These are phyloP conservation scores for Naegleria fowleri DNA, from an alignment of 208 protist species.

Conservation along the genomic window DNA sequence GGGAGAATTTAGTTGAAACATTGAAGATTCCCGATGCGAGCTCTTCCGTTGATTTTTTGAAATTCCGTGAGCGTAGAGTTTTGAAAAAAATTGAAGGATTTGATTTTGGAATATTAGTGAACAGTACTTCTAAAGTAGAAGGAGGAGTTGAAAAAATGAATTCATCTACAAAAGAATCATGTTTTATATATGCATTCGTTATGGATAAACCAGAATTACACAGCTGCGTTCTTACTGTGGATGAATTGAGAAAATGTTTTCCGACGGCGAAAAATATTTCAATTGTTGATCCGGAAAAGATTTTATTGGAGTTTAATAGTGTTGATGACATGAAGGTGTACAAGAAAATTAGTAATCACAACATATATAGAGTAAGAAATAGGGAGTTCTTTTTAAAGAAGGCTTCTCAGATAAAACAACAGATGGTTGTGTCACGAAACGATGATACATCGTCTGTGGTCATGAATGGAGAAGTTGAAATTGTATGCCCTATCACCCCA, in stretches of 20 bases:
- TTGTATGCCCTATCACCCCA: neutral
- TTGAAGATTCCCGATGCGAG: neutral
- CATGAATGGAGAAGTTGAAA: too few relatives aligned
- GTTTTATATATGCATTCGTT: neutral
- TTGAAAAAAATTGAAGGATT: neutral
- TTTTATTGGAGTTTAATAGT: neutral
- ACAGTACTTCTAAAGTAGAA: neutral
- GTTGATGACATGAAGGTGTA: neutral
- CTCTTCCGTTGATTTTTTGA: neutral
- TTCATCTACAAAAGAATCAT: neutral
- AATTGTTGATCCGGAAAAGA: neutral
- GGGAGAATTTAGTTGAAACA: neutral
- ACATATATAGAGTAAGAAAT: neutral
- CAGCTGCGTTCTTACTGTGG: neutral
- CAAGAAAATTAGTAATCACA: neutral
- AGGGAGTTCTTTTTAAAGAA: neutral
- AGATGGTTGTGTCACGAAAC: neutral
- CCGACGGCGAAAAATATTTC: neutral
- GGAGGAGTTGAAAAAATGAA: neutral
- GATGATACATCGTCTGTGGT: neutral
- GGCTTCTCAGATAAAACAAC: neutral
- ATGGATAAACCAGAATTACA: too few relatives aligned
- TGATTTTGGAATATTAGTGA: neutral
- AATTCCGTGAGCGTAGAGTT: neutral
- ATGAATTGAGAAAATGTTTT: neutral